Evolutionary conservation across 1,139 yeast species (phyloP).

Genomic region (Pichia sp.): DNA sequence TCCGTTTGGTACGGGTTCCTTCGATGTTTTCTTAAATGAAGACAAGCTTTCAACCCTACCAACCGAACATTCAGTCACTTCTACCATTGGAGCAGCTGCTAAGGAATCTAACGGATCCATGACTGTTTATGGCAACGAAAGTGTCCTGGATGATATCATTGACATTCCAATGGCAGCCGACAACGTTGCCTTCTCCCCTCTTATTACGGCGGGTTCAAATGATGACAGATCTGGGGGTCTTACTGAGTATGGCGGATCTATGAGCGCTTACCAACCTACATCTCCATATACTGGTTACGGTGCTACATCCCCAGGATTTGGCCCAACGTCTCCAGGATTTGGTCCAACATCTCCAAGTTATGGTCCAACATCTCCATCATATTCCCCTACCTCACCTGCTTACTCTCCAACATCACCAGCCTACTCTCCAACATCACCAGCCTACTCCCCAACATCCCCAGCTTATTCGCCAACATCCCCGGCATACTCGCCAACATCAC

Average conservation of each 20-base stretch:
- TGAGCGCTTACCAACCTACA: constrained; percentile 48
- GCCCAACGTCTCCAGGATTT: constrained; percentile 46
- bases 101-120: constrained; percentile 69
- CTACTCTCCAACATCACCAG: constrained; percentile 50
- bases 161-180: constrained; percentile 71
- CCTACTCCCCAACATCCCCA: constrained; percentile 66
- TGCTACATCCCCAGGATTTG: constrained; percentile 54
- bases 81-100: constrained; percentile 26
- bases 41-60: constrained; percentile 69
- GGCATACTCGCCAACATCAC: constrained; percentile 61
- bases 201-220: constrained; percentile 67
- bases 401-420: constrained; percentile 58
- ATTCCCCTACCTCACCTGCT: constrained; percentile 33
- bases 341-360: constrained; percentile 45
- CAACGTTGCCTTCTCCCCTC: constrained; percentile 89
- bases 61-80: constrained; percentile 33
- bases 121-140: constrained; percentile 82
- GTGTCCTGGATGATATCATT: constrained; percentile 66
- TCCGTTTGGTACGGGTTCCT: constrained; percentile 97
- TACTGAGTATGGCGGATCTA: constrained; percentile 74
- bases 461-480: constrained; percentile 70
- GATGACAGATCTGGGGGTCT: constrained; percentile 80
- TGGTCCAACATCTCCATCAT: constrained; percentile 44
- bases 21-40: constrained; percentile 93
- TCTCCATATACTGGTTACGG: constrained; percentile 53